Conservation (phyloP, 352 stramenopile genomes). For the Phytophthora pseudosyringae region DNA sequence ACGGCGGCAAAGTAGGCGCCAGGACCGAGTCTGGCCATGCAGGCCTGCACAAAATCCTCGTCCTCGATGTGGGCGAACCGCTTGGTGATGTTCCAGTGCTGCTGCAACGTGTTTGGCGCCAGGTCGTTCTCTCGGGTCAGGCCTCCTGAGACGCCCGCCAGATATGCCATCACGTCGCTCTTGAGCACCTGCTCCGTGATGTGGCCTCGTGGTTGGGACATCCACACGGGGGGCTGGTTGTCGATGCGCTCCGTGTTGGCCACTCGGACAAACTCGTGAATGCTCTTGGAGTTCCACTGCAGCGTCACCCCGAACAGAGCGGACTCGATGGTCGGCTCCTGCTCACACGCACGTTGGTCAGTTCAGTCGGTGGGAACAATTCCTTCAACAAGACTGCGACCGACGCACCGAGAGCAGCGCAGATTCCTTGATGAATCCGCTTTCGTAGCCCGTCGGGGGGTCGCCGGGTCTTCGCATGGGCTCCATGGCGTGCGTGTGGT, state of each 20-base stretch:
- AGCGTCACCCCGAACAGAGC: constrained; percentile 27
- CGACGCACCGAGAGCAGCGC: constrained; percentile 19
- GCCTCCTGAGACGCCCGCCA: constrained; percentile 31
- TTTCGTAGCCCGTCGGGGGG: constrained; percentile 19
- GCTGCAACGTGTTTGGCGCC: constrained; percentile 34
- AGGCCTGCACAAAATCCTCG: constrained; percentile 44
- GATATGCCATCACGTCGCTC: constrained; percentile 29
- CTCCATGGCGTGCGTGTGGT: neutral
- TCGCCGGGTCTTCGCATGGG: constrained; percentile 29
- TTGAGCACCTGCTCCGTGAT: constrained; percentile 32
- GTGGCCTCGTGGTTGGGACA: constrained; percentile 28
- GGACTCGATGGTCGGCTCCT: constrained; percentile 21
- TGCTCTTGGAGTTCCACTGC: constrained; percentile 25
- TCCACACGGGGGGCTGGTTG: constrained; percentile 17
- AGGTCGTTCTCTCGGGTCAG: constrained; percentile 25
- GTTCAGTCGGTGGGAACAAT: neutral
- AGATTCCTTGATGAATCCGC: constrained; percentile 14
- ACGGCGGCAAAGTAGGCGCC: constrained; percentile 25
- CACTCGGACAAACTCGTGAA: constrained; percentile 27
- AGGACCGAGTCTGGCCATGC: constrained; percentile 28
- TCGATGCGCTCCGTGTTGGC: constrained; percentile 17
- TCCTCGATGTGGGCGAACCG: constrained; percentile 42
- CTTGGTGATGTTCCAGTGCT: constrained; percentile 33
- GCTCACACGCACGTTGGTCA: constrained; percentile 4
- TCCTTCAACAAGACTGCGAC: neutral